These are phyloP conservation scores for Fusarium newnesense DNA, from an alignment of 2,329 filamentous ascomycete genomes.

Conservation along the genomic window DNA sequence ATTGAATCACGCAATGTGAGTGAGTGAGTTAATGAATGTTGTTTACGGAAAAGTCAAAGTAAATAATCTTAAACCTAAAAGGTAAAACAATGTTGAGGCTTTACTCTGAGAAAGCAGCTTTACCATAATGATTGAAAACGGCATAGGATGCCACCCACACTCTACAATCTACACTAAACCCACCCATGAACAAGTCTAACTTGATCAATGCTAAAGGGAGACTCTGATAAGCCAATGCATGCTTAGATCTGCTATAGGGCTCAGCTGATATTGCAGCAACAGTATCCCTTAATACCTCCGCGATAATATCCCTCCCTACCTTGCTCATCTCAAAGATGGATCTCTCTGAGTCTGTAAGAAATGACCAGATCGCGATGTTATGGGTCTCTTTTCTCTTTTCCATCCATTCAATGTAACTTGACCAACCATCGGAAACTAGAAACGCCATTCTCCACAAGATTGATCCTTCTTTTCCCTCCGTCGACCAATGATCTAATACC, in stretches of 20 bases:
- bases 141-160: conserved; percentile 21
- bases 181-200: conserved; percentile 5
- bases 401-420: conserved; percentile 8
- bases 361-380: conserved; percentile 23
- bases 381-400: conserved; percentile 3
- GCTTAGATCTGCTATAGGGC: conserved; percentile 6
- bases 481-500: conserved; percentile 25
- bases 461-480: conserved; percentile 22
- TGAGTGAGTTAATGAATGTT: not conserved
- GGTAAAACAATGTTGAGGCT: conserved; percentile 7
- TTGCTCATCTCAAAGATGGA: not conserved
- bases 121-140: not conserved
- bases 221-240: conserved; percentile 13
- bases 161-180: conserved; percentile 22
- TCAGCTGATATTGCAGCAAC: conserved; percentile 12
- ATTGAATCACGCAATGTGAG: not conserved
- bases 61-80: conserved; percentile 27
- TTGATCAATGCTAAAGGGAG: not conserved
- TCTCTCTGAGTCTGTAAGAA: conserved; percentile 1
- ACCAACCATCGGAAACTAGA: conserved; percentile 22
- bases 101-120: not conserved
- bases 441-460: conserved; percentile 24
- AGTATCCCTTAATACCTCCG: not conserved
- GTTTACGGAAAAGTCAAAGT: conserved; percentile 23
- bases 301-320: not conserved